A percentile compares a stretch with the other conserved stretches of the same genome.
phyloP scores from a whole-genome alignment of 2,329 filamentous ascomycete species.

The Monosporascus ibericus region DNA sequence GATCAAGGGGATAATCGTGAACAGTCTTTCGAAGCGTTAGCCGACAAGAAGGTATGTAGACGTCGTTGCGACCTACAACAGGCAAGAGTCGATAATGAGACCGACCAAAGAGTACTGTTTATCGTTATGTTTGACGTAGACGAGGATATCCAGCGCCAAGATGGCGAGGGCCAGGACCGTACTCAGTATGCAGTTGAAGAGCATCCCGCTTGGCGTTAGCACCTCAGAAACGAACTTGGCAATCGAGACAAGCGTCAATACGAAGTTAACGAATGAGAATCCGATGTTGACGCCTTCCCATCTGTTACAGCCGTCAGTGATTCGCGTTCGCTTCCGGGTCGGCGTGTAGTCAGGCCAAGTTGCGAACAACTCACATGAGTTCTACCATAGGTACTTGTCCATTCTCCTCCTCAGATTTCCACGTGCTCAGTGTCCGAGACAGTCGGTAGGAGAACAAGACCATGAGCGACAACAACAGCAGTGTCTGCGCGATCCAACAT shows the following conservation, averaged over 20 bases:
- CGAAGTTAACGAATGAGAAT: constrained; percentile 40
- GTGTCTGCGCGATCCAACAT: constrained; percentile 43
- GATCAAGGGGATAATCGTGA: constrained; percentile 35
- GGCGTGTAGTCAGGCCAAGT: background rate
- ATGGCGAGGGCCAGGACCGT: constrained; percentile 39
- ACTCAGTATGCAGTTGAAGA: constrained; percentile 47
- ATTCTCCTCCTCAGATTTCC: constrained; percentile 32
- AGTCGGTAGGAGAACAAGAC: constrained; percentile 50
- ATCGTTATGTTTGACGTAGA: constrained; percentile 40
- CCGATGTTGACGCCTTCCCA: constrained; percentile 49
- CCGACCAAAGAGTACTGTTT: constrained; percentile 42
- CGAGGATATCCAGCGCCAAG: constrained; percentile 44
- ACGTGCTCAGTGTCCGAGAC: constrained; percentile 37
- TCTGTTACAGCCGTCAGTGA: constrained; percentile 24
- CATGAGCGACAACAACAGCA: constrained; percentile 39
- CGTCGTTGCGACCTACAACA: constrained; percentile 37
- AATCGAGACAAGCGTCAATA: constrained; percentile 42
- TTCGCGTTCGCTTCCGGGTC: background rate
- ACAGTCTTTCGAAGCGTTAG: constrained; percentile 25
- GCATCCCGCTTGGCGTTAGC: constrained; percentile 48
- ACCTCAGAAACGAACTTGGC: constrained; percentile 40
- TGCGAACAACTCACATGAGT: constrained; percentile 40
- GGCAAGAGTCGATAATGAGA: constrained; percentile 39
- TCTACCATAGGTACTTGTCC: constrained; percentile 38
- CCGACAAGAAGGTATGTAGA: background rate